phyloP scores from a whole-genome alignment of 139 green algal species.

The Deuterostichococcus epilithicus region DNA sequence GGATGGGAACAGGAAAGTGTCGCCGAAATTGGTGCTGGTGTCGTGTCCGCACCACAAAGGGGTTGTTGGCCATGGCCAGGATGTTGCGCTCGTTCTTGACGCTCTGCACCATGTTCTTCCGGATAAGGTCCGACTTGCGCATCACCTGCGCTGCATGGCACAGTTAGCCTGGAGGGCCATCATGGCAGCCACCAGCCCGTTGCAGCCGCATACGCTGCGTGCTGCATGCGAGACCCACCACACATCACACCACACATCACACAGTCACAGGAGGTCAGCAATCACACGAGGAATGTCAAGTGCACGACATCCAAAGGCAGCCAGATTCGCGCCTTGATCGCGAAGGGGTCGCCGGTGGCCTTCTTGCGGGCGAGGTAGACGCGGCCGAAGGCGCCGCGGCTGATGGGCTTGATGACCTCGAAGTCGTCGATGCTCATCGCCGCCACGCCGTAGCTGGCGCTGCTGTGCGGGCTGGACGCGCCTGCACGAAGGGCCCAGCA shows the following conservation, averaged over 20 bases:
- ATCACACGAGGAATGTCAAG: background rate
- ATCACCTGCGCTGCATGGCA: conserved; percentile 63
- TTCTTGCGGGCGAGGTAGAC: conserved; percentile 91
- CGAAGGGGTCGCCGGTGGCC: conserved; percentile 70
- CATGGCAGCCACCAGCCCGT: background rate
- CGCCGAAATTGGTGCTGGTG: background rate
- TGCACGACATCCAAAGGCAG: background rate
- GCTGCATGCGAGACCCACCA: too few relatives aligned
- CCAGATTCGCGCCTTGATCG: conserved; percentile 64
- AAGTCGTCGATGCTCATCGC: conserved; percentile 83
- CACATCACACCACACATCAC: too few relatives aligned
- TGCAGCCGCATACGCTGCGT: background rate
- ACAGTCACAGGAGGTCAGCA: too few relatives aligned
- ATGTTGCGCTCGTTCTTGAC: conserved; percentile 93
- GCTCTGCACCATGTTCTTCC: conserved; percentile 93
- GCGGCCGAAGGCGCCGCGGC: conserved; percentile 83
- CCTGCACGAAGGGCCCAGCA: conserved; percentile 6
- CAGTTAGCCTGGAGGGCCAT: background rate
- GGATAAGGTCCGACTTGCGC: conserved; percentile 88
- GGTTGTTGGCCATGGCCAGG: conserved; percentile 82
- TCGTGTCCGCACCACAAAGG: conserved; percentile 57
- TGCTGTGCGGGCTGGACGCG: conserved; percentile 18
- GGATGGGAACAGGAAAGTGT: background rate
- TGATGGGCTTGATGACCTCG: conserved; percentile 94
- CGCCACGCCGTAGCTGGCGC: conserved; percentile 4